Evolutionary conservation across 352 stramenopile genomes (phyloP), one percentile per base, ranked within the genome.

Genomic region (Phytopythium delawarense): DNA sequence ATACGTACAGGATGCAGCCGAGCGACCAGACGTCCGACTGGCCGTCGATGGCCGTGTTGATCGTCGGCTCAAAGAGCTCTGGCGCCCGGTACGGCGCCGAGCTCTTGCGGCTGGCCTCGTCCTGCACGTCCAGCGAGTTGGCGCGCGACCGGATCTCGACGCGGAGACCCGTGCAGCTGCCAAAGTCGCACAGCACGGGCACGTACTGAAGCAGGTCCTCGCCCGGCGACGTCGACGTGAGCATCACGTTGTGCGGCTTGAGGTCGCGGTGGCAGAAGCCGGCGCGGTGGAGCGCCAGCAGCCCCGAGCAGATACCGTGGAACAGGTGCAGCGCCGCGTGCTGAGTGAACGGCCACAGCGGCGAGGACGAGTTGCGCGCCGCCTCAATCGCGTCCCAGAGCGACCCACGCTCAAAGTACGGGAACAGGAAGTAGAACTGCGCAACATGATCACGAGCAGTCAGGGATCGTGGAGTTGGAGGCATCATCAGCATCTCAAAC

Each of bases 21-120:
- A 96, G 71, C 4, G 84, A 94, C 84, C 84, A 96, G 28, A 96
- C 79, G 34, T 96, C 87, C 3, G 81, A 91, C 59, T 93, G 87
- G 18, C 84, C 87, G 66, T 96, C 83, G 23, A 94, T 60, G 1
- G 83, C 65, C 2, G 70, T 65, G 45, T 91, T 83, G 35, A 92
- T 65, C 2, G 64, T 76, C 25, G 84, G 79, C 65, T 96, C 83
- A 61, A 94, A 92, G 15, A 96, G 74, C 72, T 96, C 88, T 0
- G 88, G 88, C 4, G 88, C 88, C 23, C 84, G 80, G 45, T 95
- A 96, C 6, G 85, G 81, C 20, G 82, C 83, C 42, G 82, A 93
- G 69, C 82, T 94, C 51, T 94, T 96, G 7, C 82, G 79, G 42
- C 78, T 93, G 35, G 84, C 81, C 44, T 93, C 83, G 40, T 94